Conservation (phyloP, 2,329 filamentous ascomycete species). For the Cladosporium cucumerinum region DNA sequence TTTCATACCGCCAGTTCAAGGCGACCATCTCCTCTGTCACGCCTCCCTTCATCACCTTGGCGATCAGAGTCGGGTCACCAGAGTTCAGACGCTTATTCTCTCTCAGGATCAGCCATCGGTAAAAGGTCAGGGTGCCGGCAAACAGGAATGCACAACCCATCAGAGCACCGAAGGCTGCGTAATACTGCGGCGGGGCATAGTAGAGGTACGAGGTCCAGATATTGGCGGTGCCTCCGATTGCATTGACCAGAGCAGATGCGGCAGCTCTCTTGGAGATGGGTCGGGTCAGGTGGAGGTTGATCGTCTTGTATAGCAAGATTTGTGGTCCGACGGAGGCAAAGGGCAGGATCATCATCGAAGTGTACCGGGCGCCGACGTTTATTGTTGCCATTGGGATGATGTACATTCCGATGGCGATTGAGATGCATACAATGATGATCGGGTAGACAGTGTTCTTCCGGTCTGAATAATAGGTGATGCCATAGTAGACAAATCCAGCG, state of each 20-base stretch:
- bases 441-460: conserved; percentile 31
- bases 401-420: conserved; percentile 26
- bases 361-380: conserved; percentile 33
- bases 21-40: conserved; percentile 46
- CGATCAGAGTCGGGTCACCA: conserved; percentile 35
- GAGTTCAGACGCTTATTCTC: conserved; percentile 42
- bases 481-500: conserved; percentile 29
- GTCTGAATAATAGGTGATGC: conserved; percentile 29
- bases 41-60: conserved; percentile 41
- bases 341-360: conserved; percentile 31
- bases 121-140: conserved; percentile 36
- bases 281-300: conserved; percentile 38
- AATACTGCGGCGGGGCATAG: conserved; percentile 39
- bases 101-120: conserved; percentile 38
- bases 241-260: conserved; percentile 44
- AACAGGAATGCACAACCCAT: conserved; percentile 37
- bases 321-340: conserved; percentile 42
- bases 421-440: conserved; percentile 29
- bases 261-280: conserved; percentile 43
- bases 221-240: conserved; percentile 38
- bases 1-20: conserved; percentile 45
- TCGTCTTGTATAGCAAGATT: conserved; percentile 43
- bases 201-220: conserved; percentile 45
- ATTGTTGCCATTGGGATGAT: conserved; percentile 32
- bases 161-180: conserved; percentile 42